Percentiles rank a stretch among this genome's conserved stretches.
Conservation (phyloP, 2,329 filamentous ascomycete genomes). For the Xylariaceae sp. region DNA sequence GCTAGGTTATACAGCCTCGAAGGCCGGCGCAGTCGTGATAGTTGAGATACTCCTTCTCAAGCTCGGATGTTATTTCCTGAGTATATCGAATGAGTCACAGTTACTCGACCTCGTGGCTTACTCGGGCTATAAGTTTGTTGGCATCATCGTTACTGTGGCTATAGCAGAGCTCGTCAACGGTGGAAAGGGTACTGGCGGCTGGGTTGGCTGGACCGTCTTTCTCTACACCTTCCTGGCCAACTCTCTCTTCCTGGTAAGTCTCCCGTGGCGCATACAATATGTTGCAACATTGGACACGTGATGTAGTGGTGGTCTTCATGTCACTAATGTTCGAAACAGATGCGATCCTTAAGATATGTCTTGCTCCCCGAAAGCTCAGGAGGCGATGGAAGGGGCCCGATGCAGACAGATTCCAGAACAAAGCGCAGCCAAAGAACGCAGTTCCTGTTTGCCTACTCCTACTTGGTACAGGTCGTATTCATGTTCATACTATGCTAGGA, state of each 20-base stretch:
- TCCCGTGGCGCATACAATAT: conserved; percentile 14
- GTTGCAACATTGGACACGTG: background rate
- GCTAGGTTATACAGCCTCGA: conserved; percentile 80
- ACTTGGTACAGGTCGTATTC: conserved; percentile 86
- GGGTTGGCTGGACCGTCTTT: conserved; percentile 85
- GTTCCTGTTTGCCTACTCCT: conserved; percentile 91
- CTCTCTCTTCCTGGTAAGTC: conserved; percentile 82
- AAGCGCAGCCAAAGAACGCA: conserved; percentile 86
- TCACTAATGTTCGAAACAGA: conserved; percentile 43
- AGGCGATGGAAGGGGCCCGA: conserved; percentile 58
- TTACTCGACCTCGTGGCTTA: conserved; percentile 92
- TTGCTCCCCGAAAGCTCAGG: conserved; percentile 76
- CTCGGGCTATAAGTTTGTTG: conserved; percentile 97
- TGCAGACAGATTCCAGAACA: conserved; percentile 69
- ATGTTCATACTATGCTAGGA: conserved; percentile 67
- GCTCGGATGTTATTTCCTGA: conserved; percentile 86
- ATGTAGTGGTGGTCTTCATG: background rate
- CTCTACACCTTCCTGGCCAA: conserved; percentile 90
- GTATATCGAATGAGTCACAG: conserved; percentile 90
- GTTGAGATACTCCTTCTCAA: conserved; percentile 89
- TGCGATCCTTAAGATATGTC: conserved; percentile 93
- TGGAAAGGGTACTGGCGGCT: conserved; percentile 77
- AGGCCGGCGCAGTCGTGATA: conserved; percentile 74
- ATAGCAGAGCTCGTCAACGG: conserved; percentile 72
- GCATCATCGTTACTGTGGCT: conserved; percentile 83